Evolutionary conservation across 1,284 basidiomycete genomes (phyloP), one percentile per base, ranked within the genome.

Genomic region (Apiotrichum gracile): DNA sequence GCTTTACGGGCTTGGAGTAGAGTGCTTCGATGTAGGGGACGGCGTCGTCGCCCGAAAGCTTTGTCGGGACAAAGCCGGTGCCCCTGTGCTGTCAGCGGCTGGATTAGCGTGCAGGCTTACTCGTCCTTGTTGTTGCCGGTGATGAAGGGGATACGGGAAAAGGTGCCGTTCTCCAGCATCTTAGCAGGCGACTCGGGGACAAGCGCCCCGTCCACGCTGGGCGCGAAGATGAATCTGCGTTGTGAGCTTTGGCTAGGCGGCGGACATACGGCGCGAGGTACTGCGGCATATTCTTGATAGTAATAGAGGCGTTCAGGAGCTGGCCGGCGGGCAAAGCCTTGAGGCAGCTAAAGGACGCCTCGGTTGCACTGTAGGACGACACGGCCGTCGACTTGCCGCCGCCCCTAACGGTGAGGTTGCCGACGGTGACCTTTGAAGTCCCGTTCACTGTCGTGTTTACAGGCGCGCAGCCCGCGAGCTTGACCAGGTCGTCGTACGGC

Each of bases 71-170:
- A 45, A 73, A 71, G 14, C 49, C 25, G 0, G 69, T 69, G 21
- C 71, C 69, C 48, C 67, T 69, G 52, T 48, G 1, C 16, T 48
- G 37, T 26, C 14, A 16, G 29, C 9, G 19, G 9, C 5, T 4
- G n/a, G 4, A 3, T 14, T 6, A 4, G 21, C 2, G 21, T 9
- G 14, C 22, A 46, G n/a, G n/a, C 67, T 58, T 52, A 70, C 66
- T 74, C 72, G 51, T 74, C 72, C 27, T 61, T 57, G 56, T 54
- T 60, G 55, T 68, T 71, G 8, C 76, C 72, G 14, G 64, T 61
- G 43, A 77, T 70, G 51, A 72, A 74, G 0, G 76, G 74, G 10
- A 70, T 65, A 22, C 65, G 63, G 0, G 64, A 61, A 47, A 74
- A 68, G 33, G 62, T 46, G 14, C 69, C 70, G 39, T 64, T 25